phyloP scores from a whole-genome alignment of 331 rosid genomes.

The Rhamnella rubrinervis region DNA sequence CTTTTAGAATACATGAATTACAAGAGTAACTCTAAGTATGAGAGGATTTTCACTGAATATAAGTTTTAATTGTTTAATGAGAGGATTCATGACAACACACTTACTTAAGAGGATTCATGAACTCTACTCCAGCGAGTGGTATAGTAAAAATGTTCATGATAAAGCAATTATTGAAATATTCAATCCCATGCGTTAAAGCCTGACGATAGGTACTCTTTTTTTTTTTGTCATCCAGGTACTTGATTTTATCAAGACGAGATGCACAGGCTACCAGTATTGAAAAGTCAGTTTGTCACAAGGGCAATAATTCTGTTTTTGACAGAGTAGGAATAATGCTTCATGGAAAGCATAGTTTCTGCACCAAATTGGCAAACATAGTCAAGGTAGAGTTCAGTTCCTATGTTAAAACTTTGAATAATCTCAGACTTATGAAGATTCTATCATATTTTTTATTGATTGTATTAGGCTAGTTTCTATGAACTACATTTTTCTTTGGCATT shows the following conservation, averaged over 20 bases:
- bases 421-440: neutral
- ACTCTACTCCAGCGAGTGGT: no score
- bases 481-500: neutral
- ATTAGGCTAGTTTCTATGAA: neutral
- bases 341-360: constrained; percentile 73
- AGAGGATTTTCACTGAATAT: no score
- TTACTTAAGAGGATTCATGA: no score
- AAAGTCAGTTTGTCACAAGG: constrained; percentile 26
- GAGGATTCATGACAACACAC: no score
- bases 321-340: constrained; percentile 77
- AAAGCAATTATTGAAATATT: no score
- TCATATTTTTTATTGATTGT: neutral
- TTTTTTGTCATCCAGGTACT: constrained; percentile 45
- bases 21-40: no score
- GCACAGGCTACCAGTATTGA: constrained; percentile 34
- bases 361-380: constrained; percentile 54
- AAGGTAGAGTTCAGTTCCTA: constrained; percentile 40
- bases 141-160: no score
- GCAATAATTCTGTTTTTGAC: constrained; percentile 49
- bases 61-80: no score
- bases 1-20: no score
- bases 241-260: constrained; percentile 55
- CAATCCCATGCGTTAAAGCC: no score
- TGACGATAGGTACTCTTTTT: neutral
- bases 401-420: neutral